Evolutionary conservation across 164 flowering plant genomes (phyloP), one percentile per base, ranked within the genome.

Genomic region (Vitis cinerea): DNA sequence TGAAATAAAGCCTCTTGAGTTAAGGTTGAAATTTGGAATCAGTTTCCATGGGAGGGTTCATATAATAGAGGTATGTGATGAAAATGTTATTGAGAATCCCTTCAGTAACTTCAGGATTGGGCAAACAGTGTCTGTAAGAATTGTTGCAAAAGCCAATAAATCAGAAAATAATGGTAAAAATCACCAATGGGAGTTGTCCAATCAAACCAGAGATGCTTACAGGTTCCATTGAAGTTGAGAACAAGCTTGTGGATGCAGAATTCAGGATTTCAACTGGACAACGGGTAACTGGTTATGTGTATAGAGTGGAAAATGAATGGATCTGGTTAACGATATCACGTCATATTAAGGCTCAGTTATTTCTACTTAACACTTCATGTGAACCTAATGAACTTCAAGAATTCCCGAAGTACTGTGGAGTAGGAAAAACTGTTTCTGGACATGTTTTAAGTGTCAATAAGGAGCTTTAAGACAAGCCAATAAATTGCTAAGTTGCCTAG

Each of bases 51-150:
- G 97, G 59, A 84, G 97, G 71, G 73, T 96, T 57, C 97, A 93
- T 74, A 81, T 96, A 71, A 93, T 97, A 54, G 99, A 96, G 97
- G 98, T 95, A 85, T 80, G 14, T 74, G 92, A 85, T 72, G 87
- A 69, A 53, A 73, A 69, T 67, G 59, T 37, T 17, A 52, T 63
- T 64, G 93, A 83, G 75, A 70, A 78, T 61, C 97, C 97, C 44
- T 88, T 91, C 49, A 64, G 80, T 64, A 82, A 76, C 64, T 91
- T 76, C 74, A 92, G 68, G 76, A 58, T 92, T 75, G 99, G 99
- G 59, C 92, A 96, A 73, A 79, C 73, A 50, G 69, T 91, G 64
- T 75, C 83, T 62, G 95, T 97, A 73, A 83, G 83, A 77, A 81
- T 96, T 64, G 80, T 93, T 73, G 84, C 83, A 23, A 88, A 80